Conservation (phyloP, 192 early-diverging fungal species). For the Helicostylum pulchrum region DNA sequence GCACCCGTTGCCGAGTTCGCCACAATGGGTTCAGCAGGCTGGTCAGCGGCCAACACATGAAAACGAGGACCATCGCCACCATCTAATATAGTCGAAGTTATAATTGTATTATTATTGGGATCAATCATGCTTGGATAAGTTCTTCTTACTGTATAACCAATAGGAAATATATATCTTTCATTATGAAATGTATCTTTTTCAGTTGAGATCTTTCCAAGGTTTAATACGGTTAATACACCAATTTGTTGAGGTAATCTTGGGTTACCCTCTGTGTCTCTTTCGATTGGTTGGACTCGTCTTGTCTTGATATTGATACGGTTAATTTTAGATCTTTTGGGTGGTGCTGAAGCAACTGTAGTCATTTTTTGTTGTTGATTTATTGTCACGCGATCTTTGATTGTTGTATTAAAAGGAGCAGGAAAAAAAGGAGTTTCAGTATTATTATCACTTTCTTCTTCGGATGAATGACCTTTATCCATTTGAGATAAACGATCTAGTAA, state of each 20-base stretch:
- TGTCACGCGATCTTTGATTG: background rate
- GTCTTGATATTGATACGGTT: constrained; percentile 9
- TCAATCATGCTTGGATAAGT: constrained; percentile 74
- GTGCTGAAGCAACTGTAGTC: constrained; percentile 19
- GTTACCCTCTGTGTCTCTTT: constrained; percentile 57
- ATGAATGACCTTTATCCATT: constrained; percentile 5
- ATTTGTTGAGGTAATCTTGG: constrained; percentile 72
- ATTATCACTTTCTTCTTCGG: background rate
- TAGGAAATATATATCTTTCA: constrained; percentile 89
- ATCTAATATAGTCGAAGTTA: constrained; percentile 65
- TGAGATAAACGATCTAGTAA: constrained; percentile 20
- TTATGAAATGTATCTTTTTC: constrained; percentile 79
- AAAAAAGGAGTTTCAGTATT: background rate
- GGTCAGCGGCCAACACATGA: constrained; percentile 77
- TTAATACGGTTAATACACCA: constrained; percentile 70
- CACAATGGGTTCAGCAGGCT: constrained; percentile 59
- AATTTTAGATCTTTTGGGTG: constrained; percentile 25
- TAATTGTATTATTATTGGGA: constrained; percentile 45
- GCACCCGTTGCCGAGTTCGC: constrained; percentile 85
- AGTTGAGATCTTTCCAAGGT: constrained; percentile 66
- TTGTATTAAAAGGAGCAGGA: background rate
- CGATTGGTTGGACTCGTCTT: constrained; percentile 38
- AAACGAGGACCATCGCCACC: constrained; percentile 73
- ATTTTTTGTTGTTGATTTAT: background rate
- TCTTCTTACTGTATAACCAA: constrained; percentile 69